Evolutionary conservation across 768 basidiomycete genomes (phyloP).

Genomic region (Lactarius quietus): DNA sequence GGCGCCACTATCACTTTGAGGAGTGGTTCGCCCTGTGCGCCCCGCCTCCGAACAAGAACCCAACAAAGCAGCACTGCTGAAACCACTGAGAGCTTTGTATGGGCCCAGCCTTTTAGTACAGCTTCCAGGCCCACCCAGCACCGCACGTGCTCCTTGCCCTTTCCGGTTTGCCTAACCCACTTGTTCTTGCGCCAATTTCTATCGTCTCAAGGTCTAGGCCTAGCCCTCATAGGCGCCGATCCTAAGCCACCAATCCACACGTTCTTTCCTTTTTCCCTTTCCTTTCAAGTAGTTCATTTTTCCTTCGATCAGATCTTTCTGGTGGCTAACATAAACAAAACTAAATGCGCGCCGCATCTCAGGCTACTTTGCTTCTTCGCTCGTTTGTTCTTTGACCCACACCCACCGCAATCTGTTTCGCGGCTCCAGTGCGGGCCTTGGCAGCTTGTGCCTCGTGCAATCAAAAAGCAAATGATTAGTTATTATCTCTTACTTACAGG

Average conservation of each 20-base stretch:
- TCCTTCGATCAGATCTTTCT: constrained; percentile 15
- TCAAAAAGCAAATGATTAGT: neutral
- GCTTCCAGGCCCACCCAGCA: neutral
- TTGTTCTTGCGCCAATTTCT: neutral
- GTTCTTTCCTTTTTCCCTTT: neutral
- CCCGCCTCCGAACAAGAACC: too few species aligned
- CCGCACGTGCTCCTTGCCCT: neutral
- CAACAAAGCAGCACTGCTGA: neutral
- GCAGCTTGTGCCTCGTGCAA: neutral
- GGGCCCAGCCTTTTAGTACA: neutral
- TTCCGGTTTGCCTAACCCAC: too few species aligned
- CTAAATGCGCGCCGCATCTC: neutral
- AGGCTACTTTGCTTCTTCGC: neutral
- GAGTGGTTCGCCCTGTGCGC: neutral
- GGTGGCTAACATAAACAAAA: neutral
- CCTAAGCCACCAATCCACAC: neutral
- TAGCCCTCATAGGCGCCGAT: neutral
- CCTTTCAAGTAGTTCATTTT: too few species aligned
- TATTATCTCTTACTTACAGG: too few species aligned
- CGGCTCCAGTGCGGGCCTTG: neutral
- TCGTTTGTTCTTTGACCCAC: too few species aligned
- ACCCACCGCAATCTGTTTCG: neutral
- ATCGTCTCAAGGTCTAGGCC: neutral
- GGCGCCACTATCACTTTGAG: neutral
- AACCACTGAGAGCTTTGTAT: neutral